Conservation (phyloP, 2,329 filamentous ascomycete species). For the Colletotrichum sp. region DNA sequence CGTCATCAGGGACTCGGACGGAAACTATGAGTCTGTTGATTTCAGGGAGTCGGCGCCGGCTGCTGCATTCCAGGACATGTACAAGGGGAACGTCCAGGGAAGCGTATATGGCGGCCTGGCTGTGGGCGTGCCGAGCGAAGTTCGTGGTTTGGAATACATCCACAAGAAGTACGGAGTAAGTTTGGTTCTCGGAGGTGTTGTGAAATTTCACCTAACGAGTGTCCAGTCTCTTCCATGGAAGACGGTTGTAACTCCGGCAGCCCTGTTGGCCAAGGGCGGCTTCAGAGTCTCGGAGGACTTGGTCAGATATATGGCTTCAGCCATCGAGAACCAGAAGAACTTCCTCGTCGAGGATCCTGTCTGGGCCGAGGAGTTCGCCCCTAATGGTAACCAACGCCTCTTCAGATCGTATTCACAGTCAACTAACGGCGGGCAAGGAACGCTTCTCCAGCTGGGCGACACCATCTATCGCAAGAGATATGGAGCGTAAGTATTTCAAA, state of each 20-base stretch:
- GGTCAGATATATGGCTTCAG: conserved; percentile 71
- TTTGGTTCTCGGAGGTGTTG: background rate
- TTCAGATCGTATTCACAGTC: too few relatives aligned
- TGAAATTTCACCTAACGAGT: background rate
- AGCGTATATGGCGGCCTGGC: conserved; percentile 77
- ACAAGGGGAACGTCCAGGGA: conserved; percentile 67
- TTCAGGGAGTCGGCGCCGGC: conserved; percentile 89
- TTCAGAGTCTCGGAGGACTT: conserved; percentile 78
- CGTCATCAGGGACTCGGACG: conserved; percentile 73
- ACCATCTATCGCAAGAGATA: conserved; percentile 82
- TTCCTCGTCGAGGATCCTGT: conserved; percentile 77
- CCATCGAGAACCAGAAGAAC: conserved; percentile 43
- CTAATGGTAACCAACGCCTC: conserved; percentile 58
- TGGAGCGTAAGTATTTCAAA: conserved; percentile 49
- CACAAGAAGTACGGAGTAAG: conserved; percentile 72
- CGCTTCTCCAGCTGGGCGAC: conserved; percentile 72
- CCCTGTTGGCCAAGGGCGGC: conserved; percentile 73
- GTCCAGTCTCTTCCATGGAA: conserved; percentile 67
- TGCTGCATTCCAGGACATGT: conserved; percentile 86
- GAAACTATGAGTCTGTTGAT: conserved; percentile 85
- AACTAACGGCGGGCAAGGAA: conserved; percentile 45
- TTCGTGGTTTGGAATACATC: conserved; percentile 79
- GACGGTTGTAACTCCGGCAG: conserved; percentile 73
- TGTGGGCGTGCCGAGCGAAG: conserved; percentile 72
- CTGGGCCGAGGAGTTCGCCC: conserved; percentile 90